Evolutionary conservation across 495 filamentous ascomycete genomes (phyloP), one percentile per base, ranked within the genome.

Genomic region (Hypoxylon cercidicola): DNA sequence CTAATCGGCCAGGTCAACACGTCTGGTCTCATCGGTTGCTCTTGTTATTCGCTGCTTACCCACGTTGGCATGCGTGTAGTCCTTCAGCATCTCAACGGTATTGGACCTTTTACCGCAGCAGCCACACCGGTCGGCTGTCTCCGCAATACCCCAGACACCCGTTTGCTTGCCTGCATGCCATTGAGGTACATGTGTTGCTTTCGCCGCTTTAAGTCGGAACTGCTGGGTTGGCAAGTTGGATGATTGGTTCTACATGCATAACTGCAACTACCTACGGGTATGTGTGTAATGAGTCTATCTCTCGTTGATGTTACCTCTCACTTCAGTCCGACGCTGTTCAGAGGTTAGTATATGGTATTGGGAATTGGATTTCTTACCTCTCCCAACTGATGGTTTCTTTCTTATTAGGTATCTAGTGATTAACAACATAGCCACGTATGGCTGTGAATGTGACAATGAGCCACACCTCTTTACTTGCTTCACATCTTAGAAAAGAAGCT

Each of bases 1-100:
- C 16, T 3, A 15, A 9, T 21, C 48, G 48, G 48, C 30, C 18
- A 51, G 32, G 15, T 21, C 2, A 32, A 7, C 28, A 21, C 12
- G 30, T 51, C 48, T 21, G 48, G 48, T 37, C 48, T 51, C 30
- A 21, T 51, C 48, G 48, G 18, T 13, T 51, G 28, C 48, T 37
- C 21, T 51, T 16, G 9, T 37, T 35, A 35, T 35, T 51, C 28
- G 48, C 28, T 16, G 48, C 48, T 0, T 21, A 20, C 3, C 19
- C 11, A 23, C 44, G 10, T 21, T 2, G 48, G 16, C 30, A 51
- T 23, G 21, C 44, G 44, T 28, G 21, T 20, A 21, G 10, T 8
- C 30, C 13, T 51, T 13, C 19, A 37, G 4, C 32, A 21, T n/a
- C 18, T 30, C 25, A 48, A 32, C 45, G 13, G 34, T 34, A 48